Evolutionary conservation across 345 rosid species (phyloP).

Genomic region (Odontarrhena argentea): DNA sequence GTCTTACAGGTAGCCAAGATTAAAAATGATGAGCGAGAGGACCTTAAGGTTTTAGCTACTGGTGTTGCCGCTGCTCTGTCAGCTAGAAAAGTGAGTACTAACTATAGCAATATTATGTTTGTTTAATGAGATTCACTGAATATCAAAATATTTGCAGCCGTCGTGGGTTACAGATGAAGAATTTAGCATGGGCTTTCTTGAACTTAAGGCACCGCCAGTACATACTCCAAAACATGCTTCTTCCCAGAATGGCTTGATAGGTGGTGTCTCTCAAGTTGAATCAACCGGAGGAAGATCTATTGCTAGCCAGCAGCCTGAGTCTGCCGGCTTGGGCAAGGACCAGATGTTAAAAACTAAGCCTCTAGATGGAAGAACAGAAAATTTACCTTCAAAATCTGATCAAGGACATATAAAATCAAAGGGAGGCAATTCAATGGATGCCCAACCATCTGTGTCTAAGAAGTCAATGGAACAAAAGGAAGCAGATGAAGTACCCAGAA

Average conservation of each 20-base stretch:
- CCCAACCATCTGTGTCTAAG: constrained; percentile 45
- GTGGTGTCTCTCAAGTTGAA: constrained; percentile 59
- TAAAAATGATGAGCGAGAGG: constrained; percentile 94
- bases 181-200: constrained; percentile 98
- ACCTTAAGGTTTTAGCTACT: constrained; percentile 98
- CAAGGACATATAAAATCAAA: constrained; percentile 59
- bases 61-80: constrained; percentile 99
- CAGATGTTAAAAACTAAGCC: constrained; percentile 62
- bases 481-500: constrained; percentile 53
- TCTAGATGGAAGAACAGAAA: constrained; percentile 70
- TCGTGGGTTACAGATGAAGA: constrained; percentile 99
- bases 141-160: constrained; percentile 58
- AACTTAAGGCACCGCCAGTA: constrained; percentile 73
- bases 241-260: constrained; percentile 55
- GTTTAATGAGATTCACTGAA: constrained; percentile 25
- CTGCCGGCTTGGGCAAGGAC: constrained; percentile 62
- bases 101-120: constrained; percentile 25
- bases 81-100: constrained; percentile 78
- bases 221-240: constrained; percentile 57
- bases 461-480: constrained; percentile 58
- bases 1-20: constrained; percentile 80
- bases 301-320: constrained; percentile 57
- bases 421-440: constrained; percentile 63
- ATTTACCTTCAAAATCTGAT: constrained; percentile 61
- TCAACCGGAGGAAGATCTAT: constrained; percentile 52